Conservation (phyloP, 176 grass and related monocot genomes). For the Sorghum bicolor region DNA sequence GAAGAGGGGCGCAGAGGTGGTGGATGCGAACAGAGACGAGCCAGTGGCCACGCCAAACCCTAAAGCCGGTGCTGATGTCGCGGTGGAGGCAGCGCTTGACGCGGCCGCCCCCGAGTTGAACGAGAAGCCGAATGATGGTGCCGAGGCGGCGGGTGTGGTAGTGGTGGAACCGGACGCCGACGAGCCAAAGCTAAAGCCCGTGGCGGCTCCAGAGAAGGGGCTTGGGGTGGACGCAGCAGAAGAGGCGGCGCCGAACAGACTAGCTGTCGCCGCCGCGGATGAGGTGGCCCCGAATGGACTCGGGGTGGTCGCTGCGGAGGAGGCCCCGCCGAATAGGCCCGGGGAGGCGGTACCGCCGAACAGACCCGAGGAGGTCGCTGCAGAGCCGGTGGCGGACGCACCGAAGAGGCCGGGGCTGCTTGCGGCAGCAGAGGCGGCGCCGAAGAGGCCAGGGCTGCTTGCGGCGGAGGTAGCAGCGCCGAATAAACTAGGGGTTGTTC, state of each 20-base stretch:
- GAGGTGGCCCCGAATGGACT: conserved; percentile 27
- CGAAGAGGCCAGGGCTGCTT: neutral
- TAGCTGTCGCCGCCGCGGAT: conserved; percentile 25
- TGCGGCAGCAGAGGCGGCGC: conserved; percentile 4
- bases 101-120: conserved; percentile 35
- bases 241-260: conserved; percentile 14
- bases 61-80: conserved; percentile 37
- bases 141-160: conserved; percentile 14
- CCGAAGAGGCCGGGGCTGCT: neutral
- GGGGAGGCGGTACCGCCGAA: conserved; percentile 27
- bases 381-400: neutral
- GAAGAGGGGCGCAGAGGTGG: conserved; percentile 34
- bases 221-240: conserved; percentile 32
- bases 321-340: conserved; percentile 11
- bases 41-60: conserved; percentile 32
- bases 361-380: conserved; percentile 9
- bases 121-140: conserved; percentile 36
- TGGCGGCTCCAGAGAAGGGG: conserved; percentile 41
- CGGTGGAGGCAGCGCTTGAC: conserved; percentile 27
- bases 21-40: conserved; percentile 49
- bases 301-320: conserved; percentile 2
- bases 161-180: conserved; percentile 42
- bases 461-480: conserved; percentile 21
- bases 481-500: conserved; percentile 25
- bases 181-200: conserved; percentile 38